Percentiles rank a stretch among this genome's conserved stretches.
phyloP scores from a whole-genome alignment of 129 eudicot species.

The Silybum marianum region DNA sequence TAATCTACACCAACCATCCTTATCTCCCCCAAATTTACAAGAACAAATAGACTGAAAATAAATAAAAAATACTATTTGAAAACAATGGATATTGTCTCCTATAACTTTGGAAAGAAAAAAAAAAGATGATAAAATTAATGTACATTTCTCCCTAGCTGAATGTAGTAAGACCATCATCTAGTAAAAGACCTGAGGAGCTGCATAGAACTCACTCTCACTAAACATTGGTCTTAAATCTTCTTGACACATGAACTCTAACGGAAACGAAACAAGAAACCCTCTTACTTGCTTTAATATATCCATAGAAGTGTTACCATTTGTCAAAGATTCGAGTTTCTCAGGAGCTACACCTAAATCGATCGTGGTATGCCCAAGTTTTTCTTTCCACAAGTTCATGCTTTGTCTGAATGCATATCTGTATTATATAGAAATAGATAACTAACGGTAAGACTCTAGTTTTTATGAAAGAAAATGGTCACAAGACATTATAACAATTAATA shows the following conservation, averaged over 20 bases:
- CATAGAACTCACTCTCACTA: slow-evolving; percentile 81
- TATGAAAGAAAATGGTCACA: not conserved
- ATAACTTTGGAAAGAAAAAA: not conserved
- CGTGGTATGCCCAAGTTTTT: slow-evolving; percentile 72
- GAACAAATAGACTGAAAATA: not conserved
- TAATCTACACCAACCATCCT: slow-evolving; percentile 25
- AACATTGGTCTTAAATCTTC: slow-evolving; percentile 93
- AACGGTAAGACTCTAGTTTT: not conserved
- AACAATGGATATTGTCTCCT: slow-evolving; percentile 3
- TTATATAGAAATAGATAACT: not conserved
- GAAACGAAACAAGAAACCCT: slow-evolving; percentile 86
- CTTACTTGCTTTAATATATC: slow-evolving; percentile 55
- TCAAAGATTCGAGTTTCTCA: slow-evolving; percentile 37
- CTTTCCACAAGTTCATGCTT: slow-evolving; percentile 69
- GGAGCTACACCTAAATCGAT: slow-evolving; percentile 95
- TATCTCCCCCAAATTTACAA: slow-evolving; percentile 14
- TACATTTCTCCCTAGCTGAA: slow-evolving; percentile 27
- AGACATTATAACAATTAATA: not conserved
- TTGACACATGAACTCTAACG: slow-evolving; percentile 79
- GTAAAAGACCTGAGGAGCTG: slow-evolving; percentile 84
- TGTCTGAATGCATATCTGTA: slow-evolving; percentile 78
- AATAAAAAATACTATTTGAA: slow-evolving; percentile 6
- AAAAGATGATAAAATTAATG: not conserved
- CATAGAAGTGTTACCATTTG: slow-evolving; percentile 47
- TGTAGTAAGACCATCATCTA: slow-evolving; percentile 23